A percentile compares a stretch with the other conserved stretches of the same genome.
Evolutionary conservation across 495 filamentous ascomycete genomes (phyloP).

Genomic region (Neurospora sp.): DNA sequence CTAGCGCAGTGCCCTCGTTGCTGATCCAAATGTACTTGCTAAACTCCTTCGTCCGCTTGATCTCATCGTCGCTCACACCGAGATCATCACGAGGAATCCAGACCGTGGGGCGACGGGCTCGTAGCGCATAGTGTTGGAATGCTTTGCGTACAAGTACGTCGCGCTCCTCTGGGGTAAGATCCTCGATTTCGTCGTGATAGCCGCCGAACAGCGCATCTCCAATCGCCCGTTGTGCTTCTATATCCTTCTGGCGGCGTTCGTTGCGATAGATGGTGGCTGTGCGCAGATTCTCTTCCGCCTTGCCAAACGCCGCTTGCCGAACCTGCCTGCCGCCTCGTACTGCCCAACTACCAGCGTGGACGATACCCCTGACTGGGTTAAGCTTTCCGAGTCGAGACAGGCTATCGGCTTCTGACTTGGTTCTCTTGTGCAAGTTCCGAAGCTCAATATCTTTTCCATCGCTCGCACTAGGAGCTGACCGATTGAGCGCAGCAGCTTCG

Average conservation of each 20-base stretch:
- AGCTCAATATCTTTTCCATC: slow-evolving; percentile 49
- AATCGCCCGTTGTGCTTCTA: slow-evolving; percentile 61
- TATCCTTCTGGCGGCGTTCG: slow-evolving; percentile 33
- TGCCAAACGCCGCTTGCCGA: slow-evolving; percentile 32
- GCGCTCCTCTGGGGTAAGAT: slow-evolving; percentile 83
- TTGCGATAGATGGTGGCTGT: slow-evolving; percentile 30
- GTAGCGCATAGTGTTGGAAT: slow-evolving; percentile 82
- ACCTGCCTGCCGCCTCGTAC: slow-evolving; percentile 31
- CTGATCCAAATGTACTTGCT: slow-evolving; percentile 85
- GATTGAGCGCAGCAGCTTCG: slow-evolving; percentile 18
- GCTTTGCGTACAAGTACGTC: slow-evolving; percentile 79
- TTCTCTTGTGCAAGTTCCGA: slow-evolving; percentile 23
- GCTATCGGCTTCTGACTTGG: slow-evolving; percentile 13
- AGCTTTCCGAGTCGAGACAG: slow-evolving; percentile 14
- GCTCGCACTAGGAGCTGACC: not conserved
- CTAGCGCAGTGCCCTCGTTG: slow-evolving; percentile 81
- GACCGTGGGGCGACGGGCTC: slow-evolving; percentile 75
- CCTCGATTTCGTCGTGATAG: slow-evolving; percentile 86
- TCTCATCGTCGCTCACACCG: slow-evolving; percentile 86
- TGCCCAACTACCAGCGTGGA: slow-evolving; percentile 40
- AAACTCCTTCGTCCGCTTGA: slow-evolving; percentile 64
- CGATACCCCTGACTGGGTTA: slow-evolving; percentile 36
- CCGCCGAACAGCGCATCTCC: slow-evolving; percentile 78
- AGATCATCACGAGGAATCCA: slow-evolving; percentile 94
- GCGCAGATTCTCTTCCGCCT: slow-evolving; percentile 26